These are phyloP conservation scores for Dactylis glomerata DNA, from an alignment of 176 grass and related monocot genomes.

Conservation along the genomic window DNA sequence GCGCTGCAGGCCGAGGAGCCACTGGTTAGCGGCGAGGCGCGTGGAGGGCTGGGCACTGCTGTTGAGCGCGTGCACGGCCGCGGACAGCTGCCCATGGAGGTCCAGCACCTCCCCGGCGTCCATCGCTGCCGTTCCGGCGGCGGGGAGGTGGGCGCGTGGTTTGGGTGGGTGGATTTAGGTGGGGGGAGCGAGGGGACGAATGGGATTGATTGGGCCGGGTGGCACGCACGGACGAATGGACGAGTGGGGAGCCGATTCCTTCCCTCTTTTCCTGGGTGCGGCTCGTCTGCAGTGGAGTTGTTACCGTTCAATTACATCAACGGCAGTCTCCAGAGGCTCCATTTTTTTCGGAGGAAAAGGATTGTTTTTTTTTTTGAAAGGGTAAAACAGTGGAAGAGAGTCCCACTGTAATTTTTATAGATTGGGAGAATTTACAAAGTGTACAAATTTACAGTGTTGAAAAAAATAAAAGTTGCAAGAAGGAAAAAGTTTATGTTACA, in stretches of 20 bases:
- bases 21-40: constrained; percentile 36
- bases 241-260: background rate
- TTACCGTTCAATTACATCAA: no score
- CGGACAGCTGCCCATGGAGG: constrained; percentile 57
- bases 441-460: no score
- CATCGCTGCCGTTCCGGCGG: constrained; percentile 32
- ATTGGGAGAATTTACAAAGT: no score
- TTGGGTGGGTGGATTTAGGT: constrained; percentile 21
- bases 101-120: constrained; percentile 38
- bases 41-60: constrained; percentile 11
- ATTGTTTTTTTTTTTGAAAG: no score
- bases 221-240: constrained; percentile 27
- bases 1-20: constrained; percentile 40
- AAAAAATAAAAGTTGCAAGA: no score
- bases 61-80: constrained; percentile 57
- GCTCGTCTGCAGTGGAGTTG: no score
- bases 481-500: no score
- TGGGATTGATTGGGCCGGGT: constrained; percentile 42
- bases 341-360: no score
- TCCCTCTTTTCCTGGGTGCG: no score
- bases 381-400: no score
- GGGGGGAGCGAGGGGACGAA: constrained; percentile 7
- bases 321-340: no score
- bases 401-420: no score
- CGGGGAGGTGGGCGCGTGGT: background rate